Evolutionary conservation across 2,329 filamentous ascomycete species (phyloP).

Genomic region (Diaporthe vexans): DNA sequence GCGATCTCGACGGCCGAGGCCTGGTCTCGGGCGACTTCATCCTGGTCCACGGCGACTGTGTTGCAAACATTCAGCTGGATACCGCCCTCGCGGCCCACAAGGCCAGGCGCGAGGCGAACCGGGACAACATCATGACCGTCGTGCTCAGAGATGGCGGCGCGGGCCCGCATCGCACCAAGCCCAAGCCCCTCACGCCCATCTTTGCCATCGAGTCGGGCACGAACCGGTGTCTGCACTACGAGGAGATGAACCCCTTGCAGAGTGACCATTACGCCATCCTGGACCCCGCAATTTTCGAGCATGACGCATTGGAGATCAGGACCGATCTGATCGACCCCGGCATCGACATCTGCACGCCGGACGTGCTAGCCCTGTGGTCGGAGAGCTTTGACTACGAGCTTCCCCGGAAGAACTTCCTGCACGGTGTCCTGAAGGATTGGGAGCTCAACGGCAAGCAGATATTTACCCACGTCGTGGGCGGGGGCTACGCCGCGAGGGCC

Average conservation of each 20-base stretch:
- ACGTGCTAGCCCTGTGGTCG: conserved; percentile 94
- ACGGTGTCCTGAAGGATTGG: conserved; percentile 94
- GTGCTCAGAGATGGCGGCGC: conserved; percentile 84
- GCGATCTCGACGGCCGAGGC: conserved; percentile 89
- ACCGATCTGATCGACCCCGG: conserved; percentile 93
- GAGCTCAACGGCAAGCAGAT: conserved; percentile 98
- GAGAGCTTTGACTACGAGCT: conserved; percentile 93
- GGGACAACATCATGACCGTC: conserved; percentile 98
- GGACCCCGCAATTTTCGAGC: conserved; percentile 83
- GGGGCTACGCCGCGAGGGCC: conserved; percentile 89
- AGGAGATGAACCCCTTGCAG: conserved; percentile 83
- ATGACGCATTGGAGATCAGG: conserved; percentile 83
- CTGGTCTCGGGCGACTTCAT: conserved; percentile 93
- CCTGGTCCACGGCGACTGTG: conserved; percentile 90
- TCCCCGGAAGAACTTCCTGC: conserved; percentile 80
- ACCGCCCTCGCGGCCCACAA: conserved; percentile 83
- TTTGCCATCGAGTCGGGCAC: conserved; percentile 89
- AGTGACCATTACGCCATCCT: conserved; percentile 77
- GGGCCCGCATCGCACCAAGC: conserved; percentile 80
- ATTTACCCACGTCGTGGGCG: conserved; percentile 85
- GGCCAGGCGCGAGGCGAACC: conserved; percentile 83
- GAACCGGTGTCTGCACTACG: conserved; percentile 90
- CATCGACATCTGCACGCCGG: conserved; percentile 97
- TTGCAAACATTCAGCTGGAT: conserved; percentile 91
- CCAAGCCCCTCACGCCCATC: conserved; percentile 80